phyloP scores from a whole-genome alignment of 306 rosid genomes.

The Pueraria montana region DNA sequence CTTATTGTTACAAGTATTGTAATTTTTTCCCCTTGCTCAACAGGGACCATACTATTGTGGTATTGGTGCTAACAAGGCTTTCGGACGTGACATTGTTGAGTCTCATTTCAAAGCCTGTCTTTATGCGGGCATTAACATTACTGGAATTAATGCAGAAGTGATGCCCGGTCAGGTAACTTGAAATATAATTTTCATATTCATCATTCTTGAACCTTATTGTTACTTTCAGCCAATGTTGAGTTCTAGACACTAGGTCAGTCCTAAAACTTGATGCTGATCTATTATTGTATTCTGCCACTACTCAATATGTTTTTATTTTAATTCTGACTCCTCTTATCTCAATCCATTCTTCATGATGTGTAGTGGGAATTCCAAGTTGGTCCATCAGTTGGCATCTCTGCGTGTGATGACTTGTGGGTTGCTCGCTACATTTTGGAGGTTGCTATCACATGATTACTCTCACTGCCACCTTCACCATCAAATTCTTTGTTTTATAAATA shows the following conservation, averaged over 20 bases:
- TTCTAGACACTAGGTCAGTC: neutral
- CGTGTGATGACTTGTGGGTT: slow-evolving; percentile 85
- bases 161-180: slow-evolving; percentile 87
- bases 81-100: slow-evolving; percentile 85
- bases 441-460: slow-evolving; percentile 31
- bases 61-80: slow-evolving; percentile 84
- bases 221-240: neutral
- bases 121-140: slow-evolving; percentile 83
- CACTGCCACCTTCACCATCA: no score
- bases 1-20: no score
- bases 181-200: neutral
- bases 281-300: neutral
- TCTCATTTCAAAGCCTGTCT: slow-evolving; percentile 90
- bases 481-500: neutral
- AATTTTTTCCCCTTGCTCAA: neutral
- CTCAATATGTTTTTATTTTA: neutral
- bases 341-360: slow-evolving; percentile 20
- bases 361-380: slow-evolving; percentile 99
- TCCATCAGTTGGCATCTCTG: slow-evolving; percentile 80
- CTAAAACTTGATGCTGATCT: neutral
- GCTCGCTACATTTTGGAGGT: slow-evolving; percentile 95
- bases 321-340: neutral
- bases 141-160: slow-evolving; percentile 92
- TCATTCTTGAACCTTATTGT: neutral
- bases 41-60: slow-evolving; percentile 96